A percentile compares a stretch with the other conserved stretches of the same genome.
These are phyloP conservation scores for Glycyrrhiza uralensis DNA, from an alignment of 306 rosid species.

Conservation along the genomic window DNA sequence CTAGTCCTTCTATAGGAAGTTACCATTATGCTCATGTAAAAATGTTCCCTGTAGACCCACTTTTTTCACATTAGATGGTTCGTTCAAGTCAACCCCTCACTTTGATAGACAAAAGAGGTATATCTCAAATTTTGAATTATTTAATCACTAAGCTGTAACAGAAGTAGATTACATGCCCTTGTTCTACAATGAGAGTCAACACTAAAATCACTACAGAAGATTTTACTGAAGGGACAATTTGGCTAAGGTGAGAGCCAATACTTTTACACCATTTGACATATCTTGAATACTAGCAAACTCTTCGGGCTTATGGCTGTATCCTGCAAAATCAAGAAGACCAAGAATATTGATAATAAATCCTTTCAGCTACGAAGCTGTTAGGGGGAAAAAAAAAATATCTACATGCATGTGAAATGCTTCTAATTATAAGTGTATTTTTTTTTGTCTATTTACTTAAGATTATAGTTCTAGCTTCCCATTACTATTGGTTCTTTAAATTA, in stretches of 20 bases:
- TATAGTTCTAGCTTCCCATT: not conserved
- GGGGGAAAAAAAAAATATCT: not conserved
- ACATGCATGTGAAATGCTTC: not conserved
- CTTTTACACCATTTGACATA: constrained; percentile 83
- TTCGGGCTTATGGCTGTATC: constrained; percentile 97
- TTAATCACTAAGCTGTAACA: constrained; percentile 9
- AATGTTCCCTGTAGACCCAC: not conserved
- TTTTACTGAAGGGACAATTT: constrained; percentile 68
- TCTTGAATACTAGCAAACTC: constrained; percentile 68
- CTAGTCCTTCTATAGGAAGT: not conserved
- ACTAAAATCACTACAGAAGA: constrained; percentile 22
- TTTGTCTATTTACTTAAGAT: not conserved
- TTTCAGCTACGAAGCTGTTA: not conserved
- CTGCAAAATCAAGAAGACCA: constrained; percentile 46
- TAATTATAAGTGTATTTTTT: not conserved
- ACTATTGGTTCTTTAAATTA: not conserved
- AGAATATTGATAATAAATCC: not conserved
- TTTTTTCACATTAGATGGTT: not conserved
- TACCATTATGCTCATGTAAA: not conserved
- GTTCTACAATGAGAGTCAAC: constrained; percentile 5
- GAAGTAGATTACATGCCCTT: constrained; percentile 14
- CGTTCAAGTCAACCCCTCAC: constrained; percentile 1
- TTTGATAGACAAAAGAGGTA: constrained; percentile 8
- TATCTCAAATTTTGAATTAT: not conserved
- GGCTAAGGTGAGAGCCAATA: constrained; percentile 77